phyloP scores from a whole-genome alignment of 805 yeast species.

The Ogataea philodendri region DNA sequence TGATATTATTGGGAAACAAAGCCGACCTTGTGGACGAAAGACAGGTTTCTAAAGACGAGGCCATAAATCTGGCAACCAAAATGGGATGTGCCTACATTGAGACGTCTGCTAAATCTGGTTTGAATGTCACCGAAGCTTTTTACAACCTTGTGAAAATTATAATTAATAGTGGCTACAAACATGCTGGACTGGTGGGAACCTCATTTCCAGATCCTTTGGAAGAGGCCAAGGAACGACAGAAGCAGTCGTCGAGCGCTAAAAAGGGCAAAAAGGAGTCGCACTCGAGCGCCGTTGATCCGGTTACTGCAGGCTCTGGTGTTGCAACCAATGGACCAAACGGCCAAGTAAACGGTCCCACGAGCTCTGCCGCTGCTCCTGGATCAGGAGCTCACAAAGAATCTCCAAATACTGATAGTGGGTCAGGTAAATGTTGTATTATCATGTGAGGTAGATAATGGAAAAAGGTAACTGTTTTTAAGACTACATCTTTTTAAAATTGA shows the following conservation, averaged over 20 bases:
- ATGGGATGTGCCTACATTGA: constrained; percentile 78
- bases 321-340: constrained; percentile 4
- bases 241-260: constrained; percentile 6
- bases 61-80: constrained; percentile 57
- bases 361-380: constrained; percentile 11
- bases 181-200: constrained; percentile 30
- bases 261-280: constrained; percentile 17
- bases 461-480: constrained; percentile 1
- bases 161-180: constrained; percentile 24
- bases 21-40: constrained; percentile 63
- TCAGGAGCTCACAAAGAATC: constrained; percentile 17
- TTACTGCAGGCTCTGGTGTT: constrained; percentile 7
- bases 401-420: constrained; percentile 11
- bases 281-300: constrained; percentile 3
- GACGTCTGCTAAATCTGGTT: constrained; percentile 88
- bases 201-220: constrained; percentile 28
- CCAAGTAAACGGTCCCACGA: constrained; percentile 3
- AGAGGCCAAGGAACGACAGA: constrained; percentile 22
- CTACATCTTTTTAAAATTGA: too few species aligned
- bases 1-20: constrained; percentile 75
- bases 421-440: constrained; percentile 37
- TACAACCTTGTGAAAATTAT: constrained; percentile 36
- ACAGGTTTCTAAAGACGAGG: constrained; percentile 61
- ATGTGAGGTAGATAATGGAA: constrained; percentile 20
- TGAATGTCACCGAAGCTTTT: constrained; percentile 59